Base-by-base conservation (phyloP, 139 green algal genomes). In the Chlorella vulgaris region DNA sequence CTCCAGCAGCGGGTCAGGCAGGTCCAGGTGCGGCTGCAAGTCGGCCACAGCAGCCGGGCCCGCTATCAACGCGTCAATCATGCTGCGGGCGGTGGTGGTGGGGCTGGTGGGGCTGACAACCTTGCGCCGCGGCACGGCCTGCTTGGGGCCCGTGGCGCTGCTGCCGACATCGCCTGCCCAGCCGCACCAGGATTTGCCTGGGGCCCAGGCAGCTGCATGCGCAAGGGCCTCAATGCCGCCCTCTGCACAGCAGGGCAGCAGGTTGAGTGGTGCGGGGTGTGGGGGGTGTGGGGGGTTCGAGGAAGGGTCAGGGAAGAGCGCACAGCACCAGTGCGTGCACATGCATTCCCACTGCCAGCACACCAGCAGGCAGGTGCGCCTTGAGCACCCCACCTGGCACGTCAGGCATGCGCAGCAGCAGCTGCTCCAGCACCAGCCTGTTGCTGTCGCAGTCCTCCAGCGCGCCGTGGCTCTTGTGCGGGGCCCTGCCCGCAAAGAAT, bases 391-490 rank as follows among this genome's bases (percentile, higher is more conserved):
- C 58, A 80, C 74, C 74, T 31, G 18, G 42, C 65, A 78, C 15
- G 8, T 31, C 43, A 1, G 26, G 21, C 69, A 81, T 22, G 24
- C 38, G 33, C 31, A 19, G 21, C 70, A 80, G 61, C 81, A 82
- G 62, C 26, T 21, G 29, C 24, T 69, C 31, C 53, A 86, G 67
- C 67, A 78, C 75, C 22, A 42, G 5, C 39, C 42, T 24, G 33
- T 53, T 69, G 62, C 69, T 33, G 31, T 43, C 21, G 29, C 79
- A 76, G 39, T 89, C 85, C 4, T 38, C 28, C 55, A 85, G 28
- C 13, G 85, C 85, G 1, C 78, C 70, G 43, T 89, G 85, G 3
- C 69, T 62, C 29, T 67, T 6, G 0, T 50, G 28, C 0, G 42
- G 26, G 2, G 15, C 0, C 18, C 19, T 7, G 33, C 78, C 81